phyloP scores from a whole-genome alignment of 805 yeast genomes.

The Maudiozyma serrabonitensis region DNA sequence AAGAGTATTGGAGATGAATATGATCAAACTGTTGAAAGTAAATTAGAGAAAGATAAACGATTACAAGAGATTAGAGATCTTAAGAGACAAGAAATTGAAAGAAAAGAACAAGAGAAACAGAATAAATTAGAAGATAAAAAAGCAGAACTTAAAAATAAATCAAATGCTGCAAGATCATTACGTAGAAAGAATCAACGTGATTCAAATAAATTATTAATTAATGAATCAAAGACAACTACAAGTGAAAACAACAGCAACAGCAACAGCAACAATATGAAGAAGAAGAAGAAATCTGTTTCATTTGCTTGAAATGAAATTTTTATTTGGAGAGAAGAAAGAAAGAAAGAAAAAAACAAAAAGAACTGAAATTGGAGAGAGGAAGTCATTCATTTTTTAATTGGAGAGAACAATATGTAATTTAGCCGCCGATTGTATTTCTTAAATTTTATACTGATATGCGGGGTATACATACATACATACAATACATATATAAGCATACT shows the following conservation, averaged over 20 bases:
- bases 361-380: too few relatives aligned
- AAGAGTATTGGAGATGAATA: slow-evolving; percentile 73
- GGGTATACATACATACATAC: too few relatives aligned
- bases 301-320: slow-evolving; percentile 34
- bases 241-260: too few relatives aligned
- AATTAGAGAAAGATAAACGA: slow-evolving; percentile 80
- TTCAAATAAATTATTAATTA: slow-evolving; percentile 7
- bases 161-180: slow-evolving; percentile 55
- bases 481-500: too few relatives aligned
- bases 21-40: slow-evolving; percentile 74
- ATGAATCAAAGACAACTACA: too few relatives aligned
- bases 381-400: too few relatives aligned
- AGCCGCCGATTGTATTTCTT: too few relatives aligned
- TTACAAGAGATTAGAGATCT: slow-evolving; percentile 83
- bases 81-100: slow-evolving; percentile 77
- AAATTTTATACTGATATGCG: too few relatives aligned
- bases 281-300: slow-evolving; percentile 37
- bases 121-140: slow-evolving; percentile 68
- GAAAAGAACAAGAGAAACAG: slow-evolving; percentile 63
- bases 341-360: too few relatives aligned
- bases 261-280: too few relatives aligned
- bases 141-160: slow-evolving; percentile 62
- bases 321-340: too few relatives aligned
- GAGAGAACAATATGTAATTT: too few relatives aligned
- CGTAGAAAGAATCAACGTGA: slow-evolving; percentile 47